Percentiles rank a stretch among this genome's conserved stretches.
These are phyloP conservation scores for Aspergillus cejpii DNA, from an alignment of 2,329 filamentous ascomycete species.

Conservation along the genomic window DNA sequence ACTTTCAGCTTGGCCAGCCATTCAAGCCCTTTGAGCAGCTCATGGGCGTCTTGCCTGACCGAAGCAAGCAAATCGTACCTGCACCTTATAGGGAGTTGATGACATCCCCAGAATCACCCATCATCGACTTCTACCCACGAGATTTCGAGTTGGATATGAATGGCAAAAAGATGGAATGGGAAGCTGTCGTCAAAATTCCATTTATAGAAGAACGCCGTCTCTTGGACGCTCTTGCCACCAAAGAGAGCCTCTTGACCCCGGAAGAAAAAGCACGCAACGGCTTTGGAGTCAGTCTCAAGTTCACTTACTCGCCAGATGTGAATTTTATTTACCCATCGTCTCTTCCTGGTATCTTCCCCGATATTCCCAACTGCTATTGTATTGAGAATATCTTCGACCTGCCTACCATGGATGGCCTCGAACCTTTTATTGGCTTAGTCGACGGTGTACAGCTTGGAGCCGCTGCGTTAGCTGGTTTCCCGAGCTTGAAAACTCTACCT, in stretches of 20 bases:
- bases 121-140: constrained; percentile 94
- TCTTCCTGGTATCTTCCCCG: constrained; percentile 80
- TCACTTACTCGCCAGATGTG: constrained; percentile 70
- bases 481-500: constrained; percentile 76
- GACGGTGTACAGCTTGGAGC: constrained; percentile 75
- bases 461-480: constrained; percentile 86
- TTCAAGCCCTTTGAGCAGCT: constrained; percentile 94
- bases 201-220: constrained; percentile 93
- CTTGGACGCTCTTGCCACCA: constrained; percentile 76
- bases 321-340: constrained; percentile 84
- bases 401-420: constrained; percentile 81
- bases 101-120: constrained; percentile 83
- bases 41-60: constrained; percentile 95
- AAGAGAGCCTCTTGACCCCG: constrained; percentile 67
- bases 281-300: constrained; percentile 89
- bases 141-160: constrained; percentile 99
- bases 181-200: constrained; percentile 96
- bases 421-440: constrained; percentile 76
- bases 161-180: constrained; percentile 99
- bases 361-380: constrained; percentile 78
- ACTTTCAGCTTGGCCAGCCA: constrained; percentile 89
- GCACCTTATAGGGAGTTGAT: constrained; percentile 81
- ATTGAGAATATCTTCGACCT: constrained; percentile 95
- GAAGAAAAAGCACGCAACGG: constrained; percentile 78
- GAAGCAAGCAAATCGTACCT: constrained; percentile 95